Evolutionary conservation across 1,139 yeast genomes (phyloP).

Genomic region (Yamadazyma triangularis): DNA sequence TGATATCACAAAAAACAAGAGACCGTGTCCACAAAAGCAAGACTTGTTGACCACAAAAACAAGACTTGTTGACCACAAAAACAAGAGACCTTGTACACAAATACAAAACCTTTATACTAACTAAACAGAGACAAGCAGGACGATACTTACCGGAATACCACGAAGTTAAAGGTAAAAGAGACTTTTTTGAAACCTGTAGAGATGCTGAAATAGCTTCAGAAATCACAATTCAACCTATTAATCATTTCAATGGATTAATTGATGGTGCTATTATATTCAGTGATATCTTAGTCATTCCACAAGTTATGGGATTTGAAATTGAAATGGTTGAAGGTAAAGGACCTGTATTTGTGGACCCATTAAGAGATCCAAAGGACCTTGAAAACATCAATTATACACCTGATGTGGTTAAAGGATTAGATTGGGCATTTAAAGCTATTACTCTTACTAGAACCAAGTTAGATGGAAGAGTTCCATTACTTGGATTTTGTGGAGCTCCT

Average conservation of each 20-base stretch:
- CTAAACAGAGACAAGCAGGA: constrained; percentile 90
- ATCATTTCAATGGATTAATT: constrained; percentile 79
- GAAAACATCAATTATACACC: constrained; percentile 53
- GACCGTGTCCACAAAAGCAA: too few relatives aligned
- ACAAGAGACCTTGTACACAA: too few relatives aligned
- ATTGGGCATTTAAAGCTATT: constrained; percentile 92
- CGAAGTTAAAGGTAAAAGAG: constrained; percentile 77
- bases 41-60: too few relatives aligned
- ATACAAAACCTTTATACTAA: constrained; percentile 11
- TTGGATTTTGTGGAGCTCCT: constrained; percentile 97
- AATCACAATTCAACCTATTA: constrained; percentile 93
- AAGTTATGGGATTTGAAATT: constrained; percentile 96
- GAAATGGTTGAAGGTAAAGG: constrained; percentile 95
- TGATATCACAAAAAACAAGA: too few relatives aligned
- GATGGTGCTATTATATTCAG: constrained; percentile 97
- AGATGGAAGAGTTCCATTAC: constrained; percentile 85
- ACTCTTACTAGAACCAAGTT: constrained; percentile 80
- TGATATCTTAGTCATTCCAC: constrained; percentile 94
- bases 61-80: too few relatives aligned
- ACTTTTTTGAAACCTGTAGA: constrained; percentile 89
- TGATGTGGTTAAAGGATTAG: constrained; percentile 72
- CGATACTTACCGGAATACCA: constrained; percentile 89
- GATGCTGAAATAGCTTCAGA: constrained; percentile 92
- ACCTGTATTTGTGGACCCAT: constrained; percentile 87
- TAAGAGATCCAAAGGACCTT: constrained; percentile 70